Percentiles rank a stretch among this genome's conserved stretches.
Conservation (phyloP, 148 eudicot genomes). For the Rhododendron henanense region DNA sequence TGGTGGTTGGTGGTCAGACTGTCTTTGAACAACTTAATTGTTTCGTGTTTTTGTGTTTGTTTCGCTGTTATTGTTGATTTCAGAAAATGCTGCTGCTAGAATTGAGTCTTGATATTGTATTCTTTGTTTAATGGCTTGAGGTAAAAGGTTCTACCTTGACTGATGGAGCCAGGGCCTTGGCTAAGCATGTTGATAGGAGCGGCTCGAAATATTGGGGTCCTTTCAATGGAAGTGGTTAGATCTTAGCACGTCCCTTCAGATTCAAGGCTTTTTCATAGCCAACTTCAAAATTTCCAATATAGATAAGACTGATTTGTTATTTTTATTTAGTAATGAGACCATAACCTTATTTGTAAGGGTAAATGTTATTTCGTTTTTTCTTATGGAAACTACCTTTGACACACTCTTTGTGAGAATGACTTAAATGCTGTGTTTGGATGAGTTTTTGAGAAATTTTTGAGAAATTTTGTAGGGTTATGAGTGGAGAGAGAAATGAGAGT, state of each 20-base stretch:
- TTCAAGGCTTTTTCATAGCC: neutral
- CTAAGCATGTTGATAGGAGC: slow-evolving; percentile 74
- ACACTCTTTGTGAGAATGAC: neutral
- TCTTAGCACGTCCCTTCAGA: neutral
- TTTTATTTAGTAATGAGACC: neutral
- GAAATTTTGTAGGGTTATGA: too few relatives aligned
- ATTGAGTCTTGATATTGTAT: neutral
- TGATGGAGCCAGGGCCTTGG: slow-evolving; percentile 85
- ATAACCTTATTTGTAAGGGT: neutral
- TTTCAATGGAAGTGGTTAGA: slow-evolving; percentile 67
- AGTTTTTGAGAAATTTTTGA: too few relatives aligned
- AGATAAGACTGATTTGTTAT: neutral
- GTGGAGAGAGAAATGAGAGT: too few relatives aligned
- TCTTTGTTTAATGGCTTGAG: slow-evolving; percentile 38
- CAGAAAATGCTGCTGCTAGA: neutral
- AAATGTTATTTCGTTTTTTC: neutral
- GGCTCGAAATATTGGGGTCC: slow-evolving; percentile 62
- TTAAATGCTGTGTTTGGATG: neutral
- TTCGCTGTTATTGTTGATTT: neutral
- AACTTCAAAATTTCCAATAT: neutral
- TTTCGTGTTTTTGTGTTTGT: neutral
- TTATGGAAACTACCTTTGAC: neutral
- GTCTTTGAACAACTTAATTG: neutral
- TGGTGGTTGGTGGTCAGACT: neutral
- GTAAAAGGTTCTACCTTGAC: slow-evolving; percentile 69